Evolutionary conservation across 2,329 filamentous ascomycete genomes (phyloP).

Genomic region (Botrytis porri): DNA sequence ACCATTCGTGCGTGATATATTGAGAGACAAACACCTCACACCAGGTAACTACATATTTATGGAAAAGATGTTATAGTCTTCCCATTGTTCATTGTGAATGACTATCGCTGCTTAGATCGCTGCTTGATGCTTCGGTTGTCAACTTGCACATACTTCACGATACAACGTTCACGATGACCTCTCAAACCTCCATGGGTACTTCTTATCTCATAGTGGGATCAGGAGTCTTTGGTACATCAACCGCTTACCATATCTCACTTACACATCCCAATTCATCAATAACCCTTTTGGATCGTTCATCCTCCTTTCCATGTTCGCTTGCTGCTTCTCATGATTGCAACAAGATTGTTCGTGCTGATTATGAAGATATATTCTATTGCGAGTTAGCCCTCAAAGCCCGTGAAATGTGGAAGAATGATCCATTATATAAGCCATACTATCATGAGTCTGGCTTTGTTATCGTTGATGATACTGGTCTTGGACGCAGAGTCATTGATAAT

Average conservation of each 20-base stretch:
- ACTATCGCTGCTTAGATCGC: background rate
- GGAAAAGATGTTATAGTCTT: background rate
- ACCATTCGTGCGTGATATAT: background rate
- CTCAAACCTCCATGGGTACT: background rate
- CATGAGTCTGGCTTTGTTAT: constrained; percentile 51
- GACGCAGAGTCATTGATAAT: constrained; percentile 45
- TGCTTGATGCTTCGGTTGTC: background rate
- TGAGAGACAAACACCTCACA: background rate
- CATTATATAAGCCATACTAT: constrained; percentile 47
- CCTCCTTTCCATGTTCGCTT: constrained; percentile 39
- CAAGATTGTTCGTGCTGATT: constrained; percentile 58
- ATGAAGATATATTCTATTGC: constrained; percentile 53
- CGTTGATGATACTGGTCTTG: constrained; percentile 46
- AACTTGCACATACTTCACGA: background rate
- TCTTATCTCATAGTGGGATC: constrained; percentile 48
- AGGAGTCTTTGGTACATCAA: constrained; percentile 52
- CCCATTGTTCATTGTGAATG: background rate
- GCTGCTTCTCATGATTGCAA: constrained; percentile 60
- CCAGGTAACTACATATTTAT: rapidly evolving
- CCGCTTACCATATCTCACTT: constrained; percentile 49
- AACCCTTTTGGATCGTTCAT: constrained; percentile 44
- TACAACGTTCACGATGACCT: background rate
- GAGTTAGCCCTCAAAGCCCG: constrained; percentile 46
- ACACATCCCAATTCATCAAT: constrained; percentile 41
- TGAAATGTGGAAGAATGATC: constrained; percentile 48